phyloP scores from a whole-genome alignment of 768 basidiomycete genomes.

The Tylopilus sp. region DNA sequence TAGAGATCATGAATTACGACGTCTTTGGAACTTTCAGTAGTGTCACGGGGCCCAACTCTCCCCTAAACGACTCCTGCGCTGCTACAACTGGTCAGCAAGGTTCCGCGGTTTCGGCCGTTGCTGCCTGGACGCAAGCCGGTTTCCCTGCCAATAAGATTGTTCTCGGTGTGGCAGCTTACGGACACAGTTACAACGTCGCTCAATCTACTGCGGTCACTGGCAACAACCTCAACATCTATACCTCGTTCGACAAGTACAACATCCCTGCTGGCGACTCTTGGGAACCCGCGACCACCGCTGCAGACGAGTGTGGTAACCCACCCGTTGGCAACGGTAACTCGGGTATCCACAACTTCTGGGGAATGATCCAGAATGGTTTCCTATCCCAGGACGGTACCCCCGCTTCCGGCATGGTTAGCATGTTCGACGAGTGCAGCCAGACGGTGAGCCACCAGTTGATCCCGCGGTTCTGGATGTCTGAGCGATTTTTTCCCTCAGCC shows the following conservation, averaged over 20 bases:
- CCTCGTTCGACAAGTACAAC: constrained; percentile 43
- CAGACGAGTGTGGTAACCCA: constrained; percentile 58
- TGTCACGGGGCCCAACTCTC: constrained; percentile 77
- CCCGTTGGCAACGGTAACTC: constrained; percentile 40
- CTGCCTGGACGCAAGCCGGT: constrained; percentile 72
- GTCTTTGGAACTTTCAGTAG: constrained; percentile 51
- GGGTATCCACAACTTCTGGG: constrained; percentile 64
- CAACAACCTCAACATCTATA: constrained; percentile 42
- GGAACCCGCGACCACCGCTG: constrained; percentile 43
- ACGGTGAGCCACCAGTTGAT: constrained; percentile 47
- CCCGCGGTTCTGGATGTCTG: background rate
- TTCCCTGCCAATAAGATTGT: constrained; percentile 71
- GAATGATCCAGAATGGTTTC: constrained; percentile 54
- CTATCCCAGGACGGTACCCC: constrained; percentile 46
- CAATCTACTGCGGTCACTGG: constrained; percentile 22
- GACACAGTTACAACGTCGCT: constrained; percentile 59
- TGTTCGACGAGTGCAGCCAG: constrained; percentile 66
- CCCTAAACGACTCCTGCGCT: constrained; percentile 76
- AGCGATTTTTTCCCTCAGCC: constrained; percentile 41
- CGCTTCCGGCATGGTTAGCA: constrained; percentile 47
- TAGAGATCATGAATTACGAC: constrained; percentile 71
- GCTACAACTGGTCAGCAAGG: constrained; percentile 55
- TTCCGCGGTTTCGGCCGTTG: constrained; percentile 72
- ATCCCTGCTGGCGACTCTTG: constrained; percentile 55
- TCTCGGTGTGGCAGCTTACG: constrained; percentile 83